Evolutionary conservation across 371 early-diverging fungal species (phyloP), one percentile per base, ranked within the genome.

Genomic region (Mucor saturninus): DNA sequence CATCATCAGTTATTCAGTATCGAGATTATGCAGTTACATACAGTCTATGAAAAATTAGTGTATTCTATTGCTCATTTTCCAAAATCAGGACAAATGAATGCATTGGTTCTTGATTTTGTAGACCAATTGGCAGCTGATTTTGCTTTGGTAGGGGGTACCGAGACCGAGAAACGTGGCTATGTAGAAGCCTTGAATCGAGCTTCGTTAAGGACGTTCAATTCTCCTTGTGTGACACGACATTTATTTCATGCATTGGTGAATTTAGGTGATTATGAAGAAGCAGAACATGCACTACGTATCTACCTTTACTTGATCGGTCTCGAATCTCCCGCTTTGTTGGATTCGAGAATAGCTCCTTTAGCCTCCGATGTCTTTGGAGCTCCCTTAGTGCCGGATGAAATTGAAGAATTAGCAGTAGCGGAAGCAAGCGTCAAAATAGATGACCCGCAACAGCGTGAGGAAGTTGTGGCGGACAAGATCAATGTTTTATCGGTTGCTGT

Each of bases 181-280:
- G 32, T 67, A 0, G 56, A 90, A 75, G 74, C 83, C 5, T 71
- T 92, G 51, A 85, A 90, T 59, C 80, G 88, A 13, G 84, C 87
- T 4, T 71, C 86, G 0, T 72, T 79, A 58, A 80, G 79, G 53
- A 89, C 91, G 0, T 91, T 88, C 77, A 88, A 91, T 55, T 90
- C 91, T 8, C 90, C 92, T 10, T 77, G 83, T 4, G 74, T 91
- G 29, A 60, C 84, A 39, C 86, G 91, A 0, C 87, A 86, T 60
- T 67, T 90, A 15, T 81, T 88, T 65, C 77, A 76, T 51, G 76
- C 80, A 0, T 70, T 89, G 21, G 63, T 83, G 6, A 75, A 65
- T 5, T 59, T 86, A 40, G 92, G 91, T 14, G 90, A 91, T 58
- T 90, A 83, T 73, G 83, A 88, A 54, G 91, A 93, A 67, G 92